Evolutionary conservation across 768 basidiomycete genomes (phyloP).

Genomic region (Mycena indigotica): DNA sequence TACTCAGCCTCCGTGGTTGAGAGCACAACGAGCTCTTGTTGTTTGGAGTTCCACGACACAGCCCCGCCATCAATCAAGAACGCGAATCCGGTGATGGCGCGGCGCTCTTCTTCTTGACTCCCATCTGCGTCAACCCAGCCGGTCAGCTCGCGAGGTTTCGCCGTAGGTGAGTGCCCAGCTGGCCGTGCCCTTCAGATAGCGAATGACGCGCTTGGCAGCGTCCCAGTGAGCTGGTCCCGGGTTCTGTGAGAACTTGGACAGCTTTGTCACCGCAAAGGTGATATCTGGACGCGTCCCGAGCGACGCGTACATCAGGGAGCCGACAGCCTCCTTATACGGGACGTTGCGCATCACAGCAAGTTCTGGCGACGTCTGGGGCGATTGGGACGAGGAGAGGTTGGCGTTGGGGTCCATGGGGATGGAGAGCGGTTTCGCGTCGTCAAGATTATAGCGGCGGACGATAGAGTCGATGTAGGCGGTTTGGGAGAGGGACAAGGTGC

Average conservation of each 20-base stretch:
- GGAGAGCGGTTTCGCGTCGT: conserved; percentile 2
- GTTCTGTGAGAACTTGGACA: conserved; percentile 7
- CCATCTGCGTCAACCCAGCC: conserved; percentile 7
- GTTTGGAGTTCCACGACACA: conserved; percentile 10
- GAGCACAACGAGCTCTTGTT: conserved; percentile 2
- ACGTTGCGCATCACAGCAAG: background rate
- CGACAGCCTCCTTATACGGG: conserved; percentile 5
- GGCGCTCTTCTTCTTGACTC: conserved; percentile 4
- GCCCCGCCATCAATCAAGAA: conserved; percentile 9
- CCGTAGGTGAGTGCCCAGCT: background rate
- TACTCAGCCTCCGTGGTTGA: conserved; percentile 11
- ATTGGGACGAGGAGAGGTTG: conserved; percentile 4
- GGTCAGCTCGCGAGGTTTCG: background rate
- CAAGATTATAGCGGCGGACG: conserved; percentile 24
- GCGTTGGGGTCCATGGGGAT: conserved; percentile 7
- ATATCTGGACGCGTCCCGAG: conserved; percentile 8
- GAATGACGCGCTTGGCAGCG: conserved; percentile 7
- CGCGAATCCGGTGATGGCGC: conserved; percentile 3
- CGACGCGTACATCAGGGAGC: conserved; percentile 2
- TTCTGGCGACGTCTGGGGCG: background rate
- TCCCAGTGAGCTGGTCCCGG: conserved; percentile 7
- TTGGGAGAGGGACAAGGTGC: conserved; percentile 32
- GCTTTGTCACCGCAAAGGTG: conserved; percentile 4
- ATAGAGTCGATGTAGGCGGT: conserved; percentile 30
- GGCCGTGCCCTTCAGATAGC: conserved; percentile 9